Conservation (phyloP, 2,329 filamentous ascomycete species). For the Cordyceps tenuipes region DNA sequence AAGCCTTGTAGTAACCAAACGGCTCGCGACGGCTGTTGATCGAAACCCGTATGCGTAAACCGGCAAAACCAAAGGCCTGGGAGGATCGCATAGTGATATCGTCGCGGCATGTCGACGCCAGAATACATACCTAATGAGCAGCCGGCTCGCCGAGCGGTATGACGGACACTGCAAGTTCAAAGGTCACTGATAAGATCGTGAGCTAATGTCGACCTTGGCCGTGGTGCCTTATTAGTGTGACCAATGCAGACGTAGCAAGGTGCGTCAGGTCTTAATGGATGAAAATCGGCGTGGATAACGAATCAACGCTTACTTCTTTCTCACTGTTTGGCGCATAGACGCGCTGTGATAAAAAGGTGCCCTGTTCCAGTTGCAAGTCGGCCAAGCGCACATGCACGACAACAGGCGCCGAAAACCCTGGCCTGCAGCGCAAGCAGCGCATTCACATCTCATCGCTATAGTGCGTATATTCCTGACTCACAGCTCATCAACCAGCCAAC, state of each 20-base stretch:
- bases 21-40: neutral
- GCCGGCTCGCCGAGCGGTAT: conserved; percentile 9
- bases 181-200: neutral
- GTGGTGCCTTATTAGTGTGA: conserved; percentile 23
- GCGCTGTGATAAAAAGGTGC: conserved; percentile 49
- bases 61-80: neutral
- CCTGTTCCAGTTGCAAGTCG: conserved; percentile 49
- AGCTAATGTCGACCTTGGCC: neutral
- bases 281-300: neutral
- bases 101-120: neutral
- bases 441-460: conserved; percentile 54
- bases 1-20: neutral
- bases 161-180: neutral
- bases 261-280: conserved; percentile 2
- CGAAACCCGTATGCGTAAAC: neutral
- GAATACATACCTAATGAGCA: conserved; percentile 4
- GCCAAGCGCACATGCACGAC: conserved; percentile 47
- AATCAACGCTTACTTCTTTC: neutral
- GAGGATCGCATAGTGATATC: neutral
- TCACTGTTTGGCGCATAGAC: neutral
- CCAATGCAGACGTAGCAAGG: conserved; percentile 23
- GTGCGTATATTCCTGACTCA: conserved; percentile 28
- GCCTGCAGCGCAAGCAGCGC: conserved; percentile 45
- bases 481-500: neutral
- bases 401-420: conserved; percentile 44